A percentile compares a stretch with the other conserved stretches of the same genome.
phyloP scores from a whole-genome alignment of 768 basidiomycete species.

The Cubamyces sp. region DNA sequence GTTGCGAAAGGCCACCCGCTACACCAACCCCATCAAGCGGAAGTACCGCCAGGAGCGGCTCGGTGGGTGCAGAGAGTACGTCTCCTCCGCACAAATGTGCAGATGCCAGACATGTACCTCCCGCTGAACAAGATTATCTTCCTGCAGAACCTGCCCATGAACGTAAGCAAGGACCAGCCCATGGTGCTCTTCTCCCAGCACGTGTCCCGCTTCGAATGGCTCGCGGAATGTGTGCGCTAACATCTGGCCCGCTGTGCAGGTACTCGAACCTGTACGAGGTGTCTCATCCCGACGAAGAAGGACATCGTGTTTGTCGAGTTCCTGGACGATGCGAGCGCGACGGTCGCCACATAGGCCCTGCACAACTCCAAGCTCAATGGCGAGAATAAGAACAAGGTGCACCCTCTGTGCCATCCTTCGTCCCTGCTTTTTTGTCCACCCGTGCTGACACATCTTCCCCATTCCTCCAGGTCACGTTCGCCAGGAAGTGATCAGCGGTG shows the following conservation, averaged over 20 bases:
- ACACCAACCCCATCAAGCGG: conserved; percentile 87
- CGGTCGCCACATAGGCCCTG: conserved; percentile 90
- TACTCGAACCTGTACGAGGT: conserved; percentile 97
- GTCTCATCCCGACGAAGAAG: conserved; percentile 95
- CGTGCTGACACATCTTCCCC: too few relatives aligned
- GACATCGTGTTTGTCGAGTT: conserved; percentile 99
- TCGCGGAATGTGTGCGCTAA: too few relatives aligned
- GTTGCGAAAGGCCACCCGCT: conserved; percentile 84
- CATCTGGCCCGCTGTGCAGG: conserved; percentile 44
- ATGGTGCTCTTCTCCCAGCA: conserved; percentile 90
- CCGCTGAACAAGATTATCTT: conserved; percentile 99
- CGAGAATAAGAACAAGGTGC: conserved; percentile 98
- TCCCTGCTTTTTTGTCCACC: background rate
- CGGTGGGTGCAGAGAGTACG: conserved; percentile 80
- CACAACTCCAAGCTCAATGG: conserved; percentile 98
- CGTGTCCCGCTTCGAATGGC: too few relatives aligned
- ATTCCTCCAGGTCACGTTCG: conserved; percentile 36
- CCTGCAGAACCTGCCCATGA: conserved; percentile 94
- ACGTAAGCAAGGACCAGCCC: conserved; percentile 90
- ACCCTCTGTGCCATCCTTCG: too few relatives aligned
- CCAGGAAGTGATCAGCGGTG: conserved; percentile 39
- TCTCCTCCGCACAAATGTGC: conserved; percentile 74
- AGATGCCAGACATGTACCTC: conserved; percentile 99
- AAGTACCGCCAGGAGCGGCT: conserved; percentile 82
- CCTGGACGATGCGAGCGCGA: conserved; percentile 88